phyloP scores from a whole-genome alignment of 306 rosid species.

The Prunus armeniaca region DNA sequence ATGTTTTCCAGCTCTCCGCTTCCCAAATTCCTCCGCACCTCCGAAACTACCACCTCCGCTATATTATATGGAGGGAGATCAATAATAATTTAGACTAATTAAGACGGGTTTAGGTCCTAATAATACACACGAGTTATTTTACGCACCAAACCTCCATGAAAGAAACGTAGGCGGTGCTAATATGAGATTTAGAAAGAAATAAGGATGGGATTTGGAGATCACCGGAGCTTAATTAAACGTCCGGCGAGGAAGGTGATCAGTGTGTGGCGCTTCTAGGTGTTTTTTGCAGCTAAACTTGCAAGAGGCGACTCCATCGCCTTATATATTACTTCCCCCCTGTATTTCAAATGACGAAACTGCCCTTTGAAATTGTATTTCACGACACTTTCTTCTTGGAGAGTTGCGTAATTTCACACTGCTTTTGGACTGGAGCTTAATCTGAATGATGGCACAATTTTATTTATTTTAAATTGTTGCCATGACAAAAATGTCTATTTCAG shows the following conservation, averaged over 20 bases:
- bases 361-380: slow-evolving; percentile 13
- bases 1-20: slow-evolving; percentile 43
- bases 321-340: slow-evolving; percentile 28
- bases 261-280: slow-evolving; percentile 22
- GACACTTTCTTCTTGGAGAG: not conserved
- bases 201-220: not conserved
- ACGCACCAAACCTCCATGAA: slow-evolving; percentile 2
- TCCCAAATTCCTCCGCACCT: not conserved
- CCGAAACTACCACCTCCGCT: too few species aligned
- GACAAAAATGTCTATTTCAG: slow-evolving; percentile 5
- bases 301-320: slow-evolving; percentile 7
- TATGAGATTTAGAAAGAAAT: not conserved
- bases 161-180: not conserved
- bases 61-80: too few species aligned
- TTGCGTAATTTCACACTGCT: not conserved
- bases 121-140: too few species aligned
- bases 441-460: not conserved
- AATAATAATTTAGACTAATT: not conserved
- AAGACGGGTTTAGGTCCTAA: not conserved
- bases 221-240: slow-evolving; percentile 25
- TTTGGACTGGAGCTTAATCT: not conserved
- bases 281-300: slow-evolving; percentile 57
- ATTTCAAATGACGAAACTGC: slow-evolving; percentile 12
- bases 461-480: not conserved
- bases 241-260: slow-evolving; percentile 28